Conservation (phyloP, 2,329 filamentous ascomycete genomes). For the Salinomyces thailandicus region DNA sequence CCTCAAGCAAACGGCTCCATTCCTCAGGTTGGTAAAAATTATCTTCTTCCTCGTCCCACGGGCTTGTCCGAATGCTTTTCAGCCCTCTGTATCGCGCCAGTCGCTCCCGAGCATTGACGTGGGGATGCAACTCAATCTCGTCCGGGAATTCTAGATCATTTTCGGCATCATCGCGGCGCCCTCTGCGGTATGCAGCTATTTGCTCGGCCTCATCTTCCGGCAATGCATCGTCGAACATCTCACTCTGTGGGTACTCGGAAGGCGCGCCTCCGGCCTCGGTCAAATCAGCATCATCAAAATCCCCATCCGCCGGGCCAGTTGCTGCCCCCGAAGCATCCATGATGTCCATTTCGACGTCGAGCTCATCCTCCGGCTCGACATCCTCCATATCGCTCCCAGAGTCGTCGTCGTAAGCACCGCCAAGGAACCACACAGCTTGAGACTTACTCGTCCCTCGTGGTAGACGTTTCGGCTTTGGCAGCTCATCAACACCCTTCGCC, state of each 20-base stretch:
- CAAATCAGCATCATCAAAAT: slow-evolving; percentile 37
- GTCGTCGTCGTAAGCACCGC: slow-evolving; percentile 50
- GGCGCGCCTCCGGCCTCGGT: slow-evolving; percentile 55
- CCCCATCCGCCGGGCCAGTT: slow-evolving; percentile 66
- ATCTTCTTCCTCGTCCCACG: slow-evolving; percentile 85
- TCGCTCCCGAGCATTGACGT: slow-evolving; percentile 75
- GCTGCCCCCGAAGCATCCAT: slow-evolving; percentile 37
- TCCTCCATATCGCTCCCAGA: slow-evolving; percentile 77
- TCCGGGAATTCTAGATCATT: slow-evolving; percentile 95
- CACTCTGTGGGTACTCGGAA: slow-evolving; percentile 87
- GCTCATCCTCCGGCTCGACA: slow-evolving; percentile 45
- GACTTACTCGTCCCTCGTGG: slow-evolving; percentile 89
- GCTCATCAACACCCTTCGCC: slow-evolving; percentile 45
- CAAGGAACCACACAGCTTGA: slow-evolving; percentile 88
- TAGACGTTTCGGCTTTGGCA: slow-evolving; percentile 58
- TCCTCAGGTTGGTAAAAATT: slow-evolving; percentile 77
- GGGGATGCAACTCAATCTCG: slow-evolving; percentile 86
- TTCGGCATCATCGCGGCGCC: slow-evolving; percentile 67
- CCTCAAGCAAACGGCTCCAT: slow-evolving; percentile 74
- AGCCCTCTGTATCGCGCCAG: slow-evolving; percentile 79
- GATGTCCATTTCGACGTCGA: slow-evolving; percentile 41
- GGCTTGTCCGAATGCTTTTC: slow-evolving; percentile 79
- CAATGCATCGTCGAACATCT: slow-evolving; percentile 72
- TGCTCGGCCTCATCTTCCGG: slow-evolving; percentile 77
- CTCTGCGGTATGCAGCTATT: slow-evolving; percentile 68